Conservation (phyloP, 129 eudicot genomes). For the Flaveria sonorensis region DNA sequence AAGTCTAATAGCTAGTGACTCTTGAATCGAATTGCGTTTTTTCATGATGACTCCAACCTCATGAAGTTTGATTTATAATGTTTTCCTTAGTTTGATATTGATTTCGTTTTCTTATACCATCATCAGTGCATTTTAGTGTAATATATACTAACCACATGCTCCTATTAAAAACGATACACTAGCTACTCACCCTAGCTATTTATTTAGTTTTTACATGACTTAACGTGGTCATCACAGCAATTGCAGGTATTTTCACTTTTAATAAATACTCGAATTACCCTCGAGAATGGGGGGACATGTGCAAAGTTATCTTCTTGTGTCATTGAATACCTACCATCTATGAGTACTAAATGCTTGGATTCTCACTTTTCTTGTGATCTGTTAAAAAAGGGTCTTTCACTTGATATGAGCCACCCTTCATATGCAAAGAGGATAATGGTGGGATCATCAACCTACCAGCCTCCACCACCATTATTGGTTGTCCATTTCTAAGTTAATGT, state of each 20-base stretch:
- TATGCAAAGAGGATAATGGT: slow-evolving; percentile 8
- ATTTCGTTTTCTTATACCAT: background rate
- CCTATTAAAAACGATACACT: no score
- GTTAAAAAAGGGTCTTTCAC: slow-evolving; percentile 8
- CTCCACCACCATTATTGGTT: slow-evolving; percentile 28
- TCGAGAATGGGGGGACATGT: slow-evolving; percentile 30
- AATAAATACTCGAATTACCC: background rate
- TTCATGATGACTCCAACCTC: slow-evolving; percentile 13
- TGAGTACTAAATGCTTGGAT: slow-evolving; percentile 2
- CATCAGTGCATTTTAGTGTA: no score
- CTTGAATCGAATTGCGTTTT: slow-evolving; percentile 2
- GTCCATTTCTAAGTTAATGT: slow-evolving; percentile 31
- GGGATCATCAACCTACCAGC: slow-evolving; percentile 31
- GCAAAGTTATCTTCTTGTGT: slow-evolving; percentile 28
- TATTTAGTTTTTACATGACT: no score
- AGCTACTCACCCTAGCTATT: no score
- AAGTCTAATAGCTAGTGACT: slow-evolving; percentile 22
- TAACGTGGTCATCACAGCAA: no score
- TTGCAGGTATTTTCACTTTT: background rate
- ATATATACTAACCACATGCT: no score
- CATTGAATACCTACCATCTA: slow-evolving; percentile 30
- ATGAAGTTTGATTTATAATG: slow-evolving; percentile 25
- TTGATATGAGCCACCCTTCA: slow-evolving; percentile 28
- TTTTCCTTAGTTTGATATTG: slow-evolving; percentile 16
- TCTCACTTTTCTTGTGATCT: slow-evolving; percentile 23